Conservation (phyloP, 1,284 basidiomycete species). For the Fomitopsis betulina region DNA sequence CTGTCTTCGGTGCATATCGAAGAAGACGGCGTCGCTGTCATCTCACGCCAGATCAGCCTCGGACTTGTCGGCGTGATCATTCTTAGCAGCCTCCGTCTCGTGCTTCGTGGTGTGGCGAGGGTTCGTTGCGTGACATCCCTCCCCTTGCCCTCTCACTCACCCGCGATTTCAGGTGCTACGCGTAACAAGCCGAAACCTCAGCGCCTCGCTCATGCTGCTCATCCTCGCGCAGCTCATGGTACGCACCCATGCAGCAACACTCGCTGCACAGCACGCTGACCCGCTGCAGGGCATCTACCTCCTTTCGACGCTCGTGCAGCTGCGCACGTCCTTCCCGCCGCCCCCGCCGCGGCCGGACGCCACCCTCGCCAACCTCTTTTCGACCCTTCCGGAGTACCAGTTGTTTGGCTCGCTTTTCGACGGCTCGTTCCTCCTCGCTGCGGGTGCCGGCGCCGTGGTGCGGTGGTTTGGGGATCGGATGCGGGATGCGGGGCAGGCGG, state of each 20-base stretch:
- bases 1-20: slow-evolving; percentile 35
- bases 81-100: slow-evolving; percentile 60
- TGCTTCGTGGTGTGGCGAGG: slow-evolving; percentile 60
- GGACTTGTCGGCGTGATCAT: slow-evolving; percentile 70
- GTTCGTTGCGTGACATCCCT: slow-evolving; percentile 33
- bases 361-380: slow-evolving; percentile 53
- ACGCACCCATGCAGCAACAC: slow-evolving; percentile 14
- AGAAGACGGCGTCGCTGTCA: slow-evolving; percentile 38
- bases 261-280: background rate
- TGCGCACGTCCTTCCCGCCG: slow-evolving; percentile 72
- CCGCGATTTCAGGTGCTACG: slow-evolving; percentile 42
- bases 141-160: background rate
- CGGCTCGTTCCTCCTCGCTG: slow-evolving; percentile 59
- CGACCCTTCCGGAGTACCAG: slow-evolving; percentile 67
- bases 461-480: slow-evolving; percentile 43
- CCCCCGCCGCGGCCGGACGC: slow-evolving; percentile 25
- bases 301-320: slow-evolving; percentile 71
- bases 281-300: slow-evolving; percentile 64
- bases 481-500: background rate
- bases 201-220: slow-evolving; percentile 68
- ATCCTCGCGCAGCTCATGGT: slow-evolving; percentile 78
- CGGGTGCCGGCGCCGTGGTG: slow-evolving; percentile 37
- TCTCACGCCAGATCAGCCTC: slow-evolving; percentile 66
- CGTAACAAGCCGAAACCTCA: slow-evolving; percentile 61
- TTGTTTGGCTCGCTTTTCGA: slow-evolving; percentile 73